phyloP scores from a whole-genome alignment of 116 monocot genomes.

The Posidonia oceanica region DNA sequence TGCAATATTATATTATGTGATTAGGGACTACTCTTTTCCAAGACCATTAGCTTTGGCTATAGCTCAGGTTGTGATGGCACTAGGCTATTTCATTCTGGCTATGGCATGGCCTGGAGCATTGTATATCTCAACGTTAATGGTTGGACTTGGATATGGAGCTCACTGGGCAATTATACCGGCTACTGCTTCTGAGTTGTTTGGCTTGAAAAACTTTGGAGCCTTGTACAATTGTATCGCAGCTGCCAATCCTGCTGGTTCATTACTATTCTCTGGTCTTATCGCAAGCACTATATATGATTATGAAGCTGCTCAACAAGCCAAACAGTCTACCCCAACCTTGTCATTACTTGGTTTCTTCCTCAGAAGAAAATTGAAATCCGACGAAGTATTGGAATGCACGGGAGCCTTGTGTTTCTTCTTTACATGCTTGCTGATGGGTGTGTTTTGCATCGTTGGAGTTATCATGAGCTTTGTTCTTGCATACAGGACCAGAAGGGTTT shows the following conservation, averaged over 20 bases:
- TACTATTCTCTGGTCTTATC: conserved; percentile 61
- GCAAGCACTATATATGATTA: conserved; percentile 64
- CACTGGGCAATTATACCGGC: conserved; percentile 93
- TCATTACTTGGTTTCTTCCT: conserved; percentile 14
- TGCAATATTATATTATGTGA: background rate
- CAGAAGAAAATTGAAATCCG: conserved; percentile 1
- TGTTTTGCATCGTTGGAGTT: conserved; percentile 42
- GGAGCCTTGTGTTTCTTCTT: conserved; percentile 55
- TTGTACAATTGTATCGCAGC: conserved; percentile 65
- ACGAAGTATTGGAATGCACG: conserved; percentile 29
- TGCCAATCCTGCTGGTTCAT: conserved; percentile 68
- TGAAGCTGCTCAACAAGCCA: conserved; percentile 59
- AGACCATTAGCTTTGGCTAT: conserved; percentile 64
- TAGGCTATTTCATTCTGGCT: conserved; percentile 72
- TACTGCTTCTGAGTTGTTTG: conserved; percentile 69
- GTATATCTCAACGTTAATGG: conserved; percentile 61
- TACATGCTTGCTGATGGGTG: conserved; percentile 54
- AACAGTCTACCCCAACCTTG: conserved; percentile 7
- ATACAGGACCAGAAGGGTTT: conserved; percentile 53
- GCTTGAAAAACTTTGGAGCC: conserved; percentile 53
- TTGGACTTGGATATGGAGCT: conserved; percentile 90
- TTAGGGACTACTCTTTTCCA: conserved; percentile 72
- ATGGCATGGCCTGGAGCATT: conserved; percentile 84
- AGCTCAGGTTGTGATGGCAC: conserved; percentile 56
- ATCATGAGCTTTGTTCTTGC: conserved; percentile 50